A percentile compares a stretch with the other conserved stretches of the same genome.
Evolutionary conservation across 768 basidiomycete species (phyloP).

Genomic region (Mycena venus): DNA sequence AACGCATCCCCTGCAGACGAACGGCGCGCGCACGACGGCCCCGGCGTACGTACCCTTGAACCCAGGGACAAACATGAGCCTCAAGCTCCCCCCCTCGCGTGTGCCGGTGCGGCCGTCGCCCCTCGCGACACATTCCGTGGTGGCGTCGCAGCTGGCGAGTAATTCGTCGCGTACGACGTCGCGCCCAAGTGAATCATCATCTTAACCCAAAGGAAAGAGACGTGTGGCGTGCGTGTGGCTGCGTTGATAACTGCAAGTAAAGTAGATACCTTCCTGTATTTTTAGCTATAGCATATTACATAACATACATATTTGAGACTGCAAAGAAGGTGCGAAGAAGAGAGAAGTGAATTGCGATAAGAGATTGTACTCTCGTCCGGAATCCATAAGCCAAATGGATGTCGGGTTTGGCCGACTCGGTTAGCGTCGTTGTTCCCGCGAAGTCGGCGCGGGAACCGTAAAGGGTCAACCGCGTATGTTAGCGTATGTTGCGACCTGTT

Average conservation of each 20-base stretch:
- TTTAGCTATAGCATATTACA: constrained; percentile 12
- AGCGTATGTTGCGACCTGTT: too few species aligned
- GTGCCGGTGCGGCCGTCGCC: constrained; percentile 17
- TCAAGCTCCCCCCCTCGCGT: constrained; percentile 20
- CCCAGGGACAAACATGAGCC: constrained; percentile 8
- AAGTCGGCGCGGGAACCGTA: too few species aligned
- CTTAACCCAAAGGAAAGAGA: background rate
- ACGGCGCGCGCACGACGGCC: constrained; percentile 20
- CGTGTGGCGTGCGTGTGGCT: background rate
- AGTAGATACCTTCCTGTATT: constrained; percentile 18
- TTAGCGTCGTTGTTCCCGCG: too few species aligned
- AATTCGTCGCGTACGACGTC: constrained; percentile 1
- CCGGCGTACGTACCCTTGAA: constrained; percentile 20
- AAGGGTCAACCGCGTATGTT: too few species aligned
- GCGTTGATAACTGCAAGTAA: background rate
- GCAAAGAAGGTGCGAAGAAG: too few species aligned
- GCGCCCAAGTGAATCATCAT: background rate
- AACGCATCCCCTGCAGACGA: constrained; percentile 22
- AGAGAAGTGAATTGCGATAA: too few species aligned
- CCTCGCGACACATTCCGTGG: constrained; percentile 9
- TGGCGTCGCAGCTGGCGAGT: background rate
- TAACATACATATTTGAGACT: background rate
- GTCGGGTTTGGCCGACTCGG: too few species aligned
- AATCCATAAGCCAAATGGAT: too few species aligned
- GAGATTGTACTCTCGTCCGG: too few species aligned